Base-by-base conservation (phyloP, 2,329 filamentous ascomycete species). In the Neopestalotiopsis clavispora region DNA sequence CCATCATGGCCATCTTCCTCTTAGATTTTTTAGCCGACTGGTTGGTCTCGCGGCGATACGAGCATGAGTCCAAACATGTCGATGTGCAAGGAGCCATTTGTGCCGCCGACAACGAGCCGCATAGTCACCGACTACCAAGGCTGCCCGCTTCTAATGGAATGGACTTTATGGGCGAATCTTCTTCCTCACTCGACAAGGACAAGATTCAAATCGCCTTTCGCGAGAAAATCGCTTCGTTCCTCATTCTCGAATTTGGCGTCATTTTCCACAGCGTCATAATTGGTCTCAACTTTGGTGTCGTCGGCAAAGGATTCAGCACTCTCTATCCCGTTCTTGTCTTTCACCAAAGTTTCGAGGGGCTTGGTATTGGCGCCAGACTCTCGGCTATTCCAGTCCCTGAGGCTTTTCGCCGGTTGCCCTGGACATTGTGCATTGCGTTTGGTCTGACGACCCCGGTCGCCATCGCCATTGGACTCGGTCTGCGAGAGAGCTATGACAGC, bases 221-320 rank as follows among this genome's bases (percentile, higher is more conserved):
- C n/a, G 90, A 92, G 0, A 94, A 97, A 79, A 88, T 97, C 77
- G 94, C 94, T 1, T 91, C 91, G 59, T 89, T 98, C 75, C 94
- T 97, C 82, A 96, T 98, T 76, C 92, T 98, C 72, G 95, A 98
- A 76, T 98, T 97, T 74, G 95, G 95, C 71, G 93, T 98, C 76
- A 90, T 98, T 77, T 97, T 98, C 82, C 94, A 97, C 84, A 95
- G 92, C 73, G 86, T 98, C 76, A 97, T 98, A 81, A 95, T 98
- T 72, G 95, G 95, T 34, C 87, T 98, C 30, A 97, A 94, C 0
- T 89, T 92, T 30, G 89, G 88, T 17, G 90, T 90, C 2, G 84
- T 87, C 6, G 84, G 83, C 28, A 81, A 86, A 20, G 83, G 91
- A 61, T 86, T 91, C 69, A 83, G 81, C 23, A 79, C 90, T 45